Conservation (phyloP, 176 grass and related monocot genomes). For the Raddia distichophylla region DNA sequence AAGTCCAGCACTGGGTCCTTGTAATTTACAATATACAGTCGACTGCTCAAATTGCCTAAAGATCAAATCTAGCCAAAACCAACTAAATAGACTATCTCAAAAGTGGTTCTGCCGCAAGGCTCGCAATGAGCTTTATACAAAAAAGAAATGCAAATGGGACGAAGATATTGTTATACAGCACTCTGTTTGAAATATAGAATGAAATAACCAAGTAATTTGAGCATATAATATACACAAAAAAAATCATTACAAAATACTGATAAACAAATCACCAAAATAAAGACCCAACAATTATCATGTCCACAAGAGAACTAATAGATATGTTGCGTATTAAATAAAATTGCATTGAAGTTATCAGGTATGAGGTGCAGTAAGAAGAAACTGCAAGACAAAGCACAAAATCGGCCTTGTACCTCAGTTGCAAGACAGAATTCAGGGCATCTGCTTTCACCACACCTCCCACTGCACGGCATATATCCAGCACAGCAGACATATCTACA, state of each 20-base stretch:
- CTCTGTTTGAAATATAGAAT: not conserved
- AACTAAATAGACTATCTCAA: not conserved
- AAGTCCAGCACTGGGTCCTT: not conserved
- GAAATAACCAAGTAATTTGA: slow-evolving; percentile 6
- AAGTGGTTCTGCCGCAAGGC: not conserved
- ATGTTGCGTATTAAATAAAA: slow-evolving; percentile 3
- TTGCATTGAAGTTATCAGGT: not conserved
- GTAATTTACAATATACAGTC: not conserved
- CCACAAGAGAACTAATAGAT: slow-evolving; percentile 16
- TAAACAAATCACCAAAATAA: not conserved
- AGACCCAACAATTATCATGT: slow-evolving; percentile 1
- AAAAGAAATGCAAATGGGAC: not conserved
- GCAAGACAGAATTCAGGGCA: slow-evolving; percentile 96
- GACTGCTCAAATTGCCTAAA: slow-evolving; percentile 3
- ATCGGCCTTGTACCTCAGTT: slow-evolving; percentile 69
- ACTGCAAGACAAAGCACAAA: slow-evolving; percentile 11
- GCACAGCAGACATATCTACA: slow-evolving; percentile 89
- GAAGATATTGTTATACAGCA: slow-evolving; percentile 13
- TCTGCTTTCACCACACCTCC: slow-evolving; percentile 81
- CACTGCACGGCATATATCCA: slow-evolving; percentile 95
- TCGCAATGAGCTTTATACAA: not conserved
- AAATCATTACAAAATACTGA: not conserved
- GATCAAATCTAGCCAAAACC: not conserved
- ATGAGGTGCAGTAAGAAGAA: not conserved
- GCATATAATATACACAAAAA: not conserved